These are phyloP conservation scores for Anthracocystis panici-leucophaei DNA, from an alignment of 1,284 basidiomycete genomes.

Conservation along the genomic window DNA sequence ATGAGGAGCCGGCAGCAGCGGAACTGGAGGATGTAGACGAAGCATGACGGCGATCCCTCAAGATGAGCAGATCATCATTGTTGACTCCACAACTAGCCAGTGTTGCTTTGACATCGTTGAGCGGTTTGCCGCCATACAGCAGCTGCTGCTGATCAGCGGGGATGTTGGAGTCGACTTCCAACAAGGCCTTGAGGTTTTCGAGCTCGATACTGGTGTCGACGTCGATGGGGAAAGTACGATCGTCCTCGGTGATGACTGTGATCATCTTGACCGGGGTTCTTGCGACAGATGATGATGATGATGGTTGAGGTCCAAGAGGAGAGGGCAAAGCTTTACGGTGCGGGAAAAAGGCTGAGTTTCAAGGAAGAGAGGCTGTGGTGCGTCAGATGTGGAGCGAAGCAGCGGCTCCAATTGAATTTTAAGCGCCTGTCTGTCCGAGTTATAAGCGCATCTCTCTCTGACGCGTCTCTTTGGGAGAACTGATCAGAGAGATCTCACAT, in stretches of 20 bases:
- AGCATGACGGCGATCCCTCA: conserved; percentile 26
- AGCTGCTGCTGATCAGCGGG: conserved; percentile 55
- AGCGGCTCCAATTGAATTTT: background rate
- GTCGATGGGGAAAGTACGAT: conserved; percentile 61
- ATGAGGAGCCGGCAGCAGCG: too few relatives aligned
- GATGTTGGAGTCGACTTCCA: conserved; percentile 60
- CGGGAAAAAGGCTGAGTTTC: background rate
- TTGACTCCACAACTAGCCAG: conserved; percentile 55
- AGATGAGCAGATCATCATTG: conserved; percentile 60
- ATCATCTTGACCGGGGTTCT: conserved; percentile 47
- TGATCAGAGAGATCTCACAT: background rate
- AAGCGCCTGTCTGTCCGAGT: background rate
- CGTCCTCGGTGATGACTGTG: conserved; percentile 61
- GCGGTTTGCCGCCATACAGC: conserved; percentile 34
- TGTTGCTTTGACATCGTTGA: conserved; percentile 49
- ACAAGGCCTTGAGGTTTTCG: conserved; percentile 62
- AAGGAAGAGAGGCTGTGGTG: background rate
- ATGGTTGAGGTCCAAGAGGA: background rate
- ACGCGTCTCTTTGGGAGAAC: background rate
- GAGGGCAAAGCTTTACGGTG: background rate
- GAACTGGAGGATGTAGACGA: conserved; percentile 1
- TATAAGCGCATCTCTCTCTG: conserved; percentile 2
- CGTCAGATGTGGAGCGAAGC: conserved; percentile 12
- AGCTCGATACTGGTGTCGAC: conserved; percentile 61
- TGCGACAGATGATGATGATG: background rate